These are phyloP conservation scores for Clavispora vitiphila DNA, from an alignment of 805 yeast species.

Conservation along the genomic window DNA sequence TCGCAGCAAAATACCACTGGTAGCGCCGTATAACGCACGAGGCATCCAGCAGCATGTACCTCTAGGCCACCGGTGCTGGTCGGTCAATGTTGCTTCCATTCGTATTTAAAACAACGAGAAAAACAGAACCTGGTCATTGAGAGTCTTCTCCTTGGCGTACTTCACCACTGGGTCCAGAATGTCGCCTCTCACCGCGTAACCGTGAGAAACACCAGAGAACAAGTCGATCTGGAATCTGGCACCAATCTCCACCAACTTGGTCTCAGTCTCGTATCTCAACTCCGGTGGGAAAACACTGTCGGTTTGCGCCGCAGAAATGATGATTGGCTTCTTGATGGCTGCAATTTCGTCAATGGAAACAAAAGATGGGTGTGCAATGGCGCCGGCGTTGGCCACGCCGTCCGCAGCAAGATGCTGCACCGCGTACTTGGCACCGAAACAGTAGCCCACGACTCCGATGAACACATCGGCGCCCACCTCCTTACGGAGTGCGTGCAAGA, in stretches of 20 bases:
- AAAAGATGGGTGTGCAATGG: slow-evolving; percentile 81
- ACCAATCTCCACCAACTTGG: slow-evolving; percentile 42
- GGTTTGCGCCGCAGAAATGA: slow-evolving; percentile 69
- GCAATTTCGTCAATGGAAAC: slow-evolving; percentile 61
- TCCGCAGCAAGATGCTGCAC: slow-evolving; percentile 45
- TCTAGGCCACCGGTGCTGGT: too few species aligned
- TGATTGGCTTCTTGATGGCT: slow-evolving; percentile 54
- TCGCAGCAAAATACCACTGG: too few species aligned
- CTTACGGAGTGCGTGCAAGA: slow-evolving; percentile 39
- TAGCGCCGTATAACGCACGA: too few species aligned
- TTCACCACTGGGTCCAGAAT: slow-evolving; percentile 42
- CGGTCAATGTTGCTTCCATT: too few species aligned
- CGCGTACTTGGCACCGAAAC: slow-evolving; percentile 77
- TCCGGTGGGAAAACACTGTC: slow-evolving; percentile 64
- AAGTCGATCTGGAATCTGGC: slow-evolving; percentile 58
- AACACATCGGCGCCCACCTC: slow-evolving; percentile 40
- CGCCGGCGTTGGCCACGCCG: slow-evolving; percentile 53
- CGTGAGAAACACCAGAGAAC: slow-evolving; percentile 65
- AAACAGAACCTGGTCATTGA: slow-evolving; percentile 38
- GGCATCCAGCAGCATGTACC: too few species aligned
- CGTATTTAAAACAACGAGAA: slow-evolving; percentile 6
- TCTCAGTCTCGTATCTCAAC: slow-evolving; percentile 58
- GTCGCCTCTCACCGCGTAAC: slow-evolving; percentile 80
- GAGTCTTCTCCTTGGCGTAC: slow-evolving; percentile 65
- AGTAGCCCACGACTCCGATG: slow-evolving; percentile 65